Percentiles rank a stretch among this genome's conserved stretches.
Evolutionary conservation across 176 grass and related monocot genomes (phyloP).

Genomic region (Oryza brachyantha): DNA sequence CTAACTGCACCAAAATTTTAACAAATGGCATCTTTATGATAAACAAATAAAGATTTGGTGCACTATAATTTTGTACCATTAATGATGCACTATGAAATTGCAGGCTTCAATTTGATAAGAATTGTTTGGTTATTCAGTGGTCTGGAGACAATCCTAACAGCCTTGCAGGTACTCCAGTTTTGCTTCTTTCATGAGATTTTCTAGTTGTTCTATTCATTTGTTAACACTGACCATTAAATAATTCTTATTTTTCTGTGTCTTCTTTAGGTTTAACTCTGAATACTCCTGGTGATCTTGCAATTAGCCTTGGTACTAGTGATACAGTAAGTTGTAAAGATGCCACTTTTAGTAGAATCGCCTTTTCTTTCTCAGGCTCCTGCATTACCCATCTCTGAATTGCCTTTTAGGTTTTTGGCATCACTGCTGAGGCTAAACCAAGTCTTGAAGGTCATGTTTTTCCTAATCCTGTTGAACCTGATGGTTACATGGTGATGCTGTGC

Average conservation of each 20-base stretch:
- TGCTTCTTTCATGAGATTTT: background rate
- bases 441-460: slow-evolving; percentile 97
- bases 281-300: slow-evolving; percentile 85
- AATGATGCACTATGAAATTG: slow-evolving; percentile 21
- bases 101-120: slow-evolving; percentile 83
- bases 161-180: slow-evolving; percentile 69
- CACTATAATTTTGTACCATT: background rate
- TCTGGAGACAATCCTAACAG: slow-evolving; percentile 98
- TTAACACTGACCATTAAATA: background rate
- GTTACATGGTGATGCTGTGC: slow-evolving; percentile 96
- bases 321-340: slow-evolving; percentile 60
- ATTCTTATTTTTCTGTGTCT: slow-evolving; percentile 9
- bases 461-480: slow-evolving; percentile 82
- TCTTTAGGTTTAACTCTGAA: slow-evolving; percentile 82
- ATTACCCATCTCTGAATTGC: background rate
- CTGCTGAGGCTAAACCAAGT: slow-evolving; percentile 74
- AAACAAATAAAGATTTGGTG: background rate
- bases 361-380: background rate
- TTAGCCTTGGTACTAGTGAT: slow-evolving; percentile 97
- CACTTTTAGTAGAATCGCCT: background rate
- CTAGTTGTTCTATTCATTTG: slow-evolving; percentile 14
- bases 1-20: background rate
- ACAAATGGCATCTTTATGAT: background rate
- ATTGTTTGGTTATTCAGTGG: slow-evolving; percentile 85
- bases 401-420: slow-evolving; percentile 88